Base-by-base conservation (phyloP, 1,139 yeast species). In the Debaryomyces robertsiae region DNA sequence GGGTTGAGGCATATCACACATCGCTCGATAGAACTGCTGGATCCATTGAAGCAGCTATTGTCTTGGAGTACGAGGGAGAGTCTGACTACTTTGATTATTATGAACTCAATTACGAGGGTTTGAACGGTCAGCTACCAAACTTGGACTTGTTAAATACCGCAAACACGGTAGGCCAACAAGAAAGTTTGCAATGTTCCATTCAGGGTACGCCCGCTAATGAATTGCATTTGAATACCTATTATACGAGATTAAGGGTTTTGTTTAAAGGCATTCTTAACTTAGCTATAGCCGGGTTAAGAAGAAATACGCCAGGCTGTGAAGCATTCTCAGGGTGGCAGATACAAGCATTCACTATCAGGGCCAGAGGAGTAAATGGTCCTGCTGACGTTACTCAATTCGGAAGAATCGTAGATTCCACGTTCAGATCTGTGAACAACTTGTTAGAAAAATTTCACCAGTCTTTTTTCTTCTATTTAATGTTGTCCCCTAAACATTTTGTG, bases 401-500 rank as follows among this genome's bases (percentile, higher is more conserved):
- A 3, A 77, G 98, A 58, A 75, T 91, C 3, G 79, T 90, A 13
- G 99, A 94, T 60, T 88, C 94, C 2, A 72, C 87, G 11, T 82
- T 91, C 57, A 77, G 98, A 48, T 84, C 96, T 0, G 88, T 94
- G 32, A 94, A 94, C 65, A 94, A 94, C 60, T 72, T 94, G 52
- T 70, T 93, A 42, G 99, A 94, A 61, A 95, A 91, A 60, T 93
- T 93, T 62, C 99, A 94, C 61, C 98, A 94, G 61, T 89, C 97
- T 1, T 94, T 90, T 60, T 94, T 94, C 71, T 94, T 91, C 58
- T 94, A 91, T 65, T 73, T 93, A 53, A 65, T 94, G 65, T 65
- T 94, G 43, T 79, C 91, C 0, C 94, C 98, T 9, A 69, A 75
- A 45, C 65, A 77, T 45, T 94, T 94, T 66, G 95, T 93, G 11